Base-by-base conservation (phyloP, 1,284 basidiomycete species). In the Nidula niveotomentosa region DNA sequence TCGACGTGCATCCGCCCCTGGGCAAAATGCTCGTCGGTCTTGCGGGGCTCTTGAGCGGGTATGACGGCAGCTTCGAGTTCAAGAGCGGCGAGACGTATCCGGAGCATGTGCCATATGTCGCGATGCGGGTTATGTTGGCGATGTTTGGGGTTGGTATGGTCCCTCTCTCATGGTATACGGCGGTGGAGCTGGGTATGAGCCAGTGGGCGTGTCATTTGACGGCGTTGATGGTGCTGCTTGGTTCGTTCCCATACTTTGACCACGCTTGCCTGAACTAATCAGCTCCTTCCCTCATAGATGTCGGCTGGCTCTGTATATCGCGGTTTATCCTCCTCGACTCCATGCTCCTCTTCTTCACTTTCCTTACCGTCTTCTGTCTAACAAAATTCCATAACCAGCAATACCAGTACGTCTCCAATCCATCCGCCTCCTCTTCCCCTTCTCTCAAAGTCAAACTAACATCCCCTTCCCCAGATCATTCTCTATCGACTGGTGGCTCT, bases 21-120 rank as follows among this genome's bases (percentile, higher is more conserved):
- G 96, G 97, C 18, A 99, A 99, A 79, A 98, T 99, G 94, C 83
- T 99, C 54, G 96, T 99, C 53, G 96, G 94, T 5, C 81, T 99
- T 15, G 94, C 90, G 2, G 96, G 97, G 18, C 78, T 95, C 52
- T 74, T 99, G 58, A 83, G 93, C 4, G 96, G 97, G 48, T 99
- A 98, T 71, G 84, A 96, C 61, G 96, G 96, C 15, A 71, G 78
- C 23, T 99, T 93, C 65, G 96, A 98, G 57, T 99, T 98, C 79
- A 94, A 96, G 71, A 96, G 93, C 55, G 97, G 96, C 2, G 86
- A 85, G 56, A 75, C 74, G 47, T 99, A 99, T 70, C 93, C 95
- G 0, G 83, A 85, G 2, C 79, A 79, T 54, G 93, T 98, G 36
- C 96, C 96, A 0, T 98, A 91, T 71, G 89, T 94, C 36, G 89